Evolutionary conservation across 345 rosid species (phyloP).

Genomic region (Chamaenerion angustifolium): DNA sequence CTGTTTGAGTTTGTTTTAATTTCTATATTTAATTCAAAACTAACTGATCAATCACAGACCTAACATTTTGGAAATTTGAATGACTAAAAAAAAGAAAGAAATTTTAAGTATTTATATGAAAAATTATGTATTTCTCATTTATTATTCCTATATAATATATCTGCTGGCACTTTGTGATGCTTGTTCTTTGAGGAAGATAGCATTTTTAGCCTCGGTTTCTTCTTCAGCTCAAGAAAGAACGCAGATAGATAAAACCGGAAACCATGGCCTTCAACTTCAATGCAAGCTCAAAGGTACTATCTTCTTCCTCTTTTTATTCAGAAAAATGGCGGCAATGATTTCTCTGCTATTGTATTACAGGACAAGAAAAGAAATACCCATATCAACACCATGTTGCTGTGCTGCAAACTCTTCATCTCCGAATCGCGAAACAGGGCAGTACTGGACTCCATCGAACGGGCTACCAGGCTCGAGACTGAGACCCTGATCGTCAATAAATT

Average conservation of each 20-base stretch:
- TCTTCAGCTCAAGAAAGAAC: background rate
- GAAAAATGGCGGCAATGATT: background rate
- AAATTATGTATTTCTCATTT: too few species aligned
- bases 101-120: too few species aligned
- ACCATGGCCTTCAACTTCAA: slow-evolving; percentile 19
- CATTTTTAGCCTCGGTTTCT: too few species aligned
- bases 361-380: slow-evolving; percentile 11
- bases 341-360: slow-evolving; percentile 2
- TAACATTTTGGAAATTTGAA: too few species aligned
- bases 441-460: slow-evolving; percentile 32
- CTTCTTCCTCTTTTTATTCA: background rate
- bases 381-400: slow-evolving; percentile 23
- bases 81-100: too few species aligned
- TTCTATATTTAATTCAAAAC: too few species aligned
- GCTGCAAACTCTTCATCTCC: slow-evolving; percentile 51
- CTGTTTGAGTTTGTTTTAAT: too few species aligned
- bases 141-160: too few species aligned
- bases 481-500: slow-evolving; percentile 34
- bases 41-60: too few species aligned
- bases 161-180: too few species aligned
- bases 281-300: slow-evolving; percentile 19
- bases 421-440: slow-evolving; percentile 34
- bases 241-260: slow-evolving; percentile 4
- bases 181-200: too few species aligned
- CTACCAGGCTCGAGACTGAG: slow-evolving; percentile 25